Base-by-base conservation (phyloP, 2,329 filamentous ascomycete species). In the Epicoccum nigrum region DNA sequence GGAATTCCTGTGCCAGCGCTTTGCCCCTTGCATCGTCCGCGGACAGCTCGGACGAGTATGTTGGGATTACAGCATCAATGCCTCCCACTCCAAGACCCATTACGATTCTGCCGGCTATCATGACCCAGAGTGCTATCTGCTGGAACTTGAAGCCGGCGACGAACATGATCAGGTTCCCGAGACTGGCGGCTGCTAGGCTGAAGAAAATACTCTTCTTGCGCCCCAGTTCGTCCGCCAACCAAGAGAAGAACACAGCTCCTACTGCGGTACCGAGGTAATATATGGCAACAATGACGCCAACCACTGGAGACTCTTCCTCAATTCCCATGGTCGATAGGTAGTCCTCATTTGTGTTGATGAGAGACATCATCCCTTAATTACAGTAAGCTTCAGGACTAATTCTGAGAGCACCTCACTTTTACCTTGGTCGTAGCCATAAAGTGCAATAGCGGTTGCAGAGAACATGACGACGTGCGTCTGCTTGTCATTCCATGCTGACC, bases 161-260 rank as follows among this genome's bases (percentile, higher is more conserved):
- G 63, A 86, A 85, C 82, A 85, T 86, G 51, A 86, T 74, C 4
- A 85, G 57, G 54, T 85, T 85, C 0, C 83, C 83, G 2, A 85
- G 53, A 12, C 78, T 74, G 1, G 81, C 81, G 0, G 76, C 79
- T 0, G 78, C 77, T 7, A 86, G 73, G 59, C 81, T 85, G 8
- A 73, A 71, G 55, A 83, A 83, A 33, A 86, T 82, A 15, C 77
- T 77, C 27, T 76, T 76, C 64, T 83, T 85, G 9, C 83, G 75
- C 7, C 83, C 83, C 41, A 75, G 74, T 35, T 65, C 72, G 57
- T 86, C 83, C 5, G 82, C 81, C 17, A 81, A 70, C 60, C 73
- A 77, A n/a, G 79, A 83, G 55, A 83, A 83, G 16, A 83, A 56
- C 1, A 85, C 78, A 2, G 83, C 81, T 12, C 83, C 83, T 3